Evolutionary conservation across 1,284 basidiomycete genomes (phyloP), one percentile per base, ranked within the genome.

Genomic region (Cutaneotrichosporon mucoides): DNA sequence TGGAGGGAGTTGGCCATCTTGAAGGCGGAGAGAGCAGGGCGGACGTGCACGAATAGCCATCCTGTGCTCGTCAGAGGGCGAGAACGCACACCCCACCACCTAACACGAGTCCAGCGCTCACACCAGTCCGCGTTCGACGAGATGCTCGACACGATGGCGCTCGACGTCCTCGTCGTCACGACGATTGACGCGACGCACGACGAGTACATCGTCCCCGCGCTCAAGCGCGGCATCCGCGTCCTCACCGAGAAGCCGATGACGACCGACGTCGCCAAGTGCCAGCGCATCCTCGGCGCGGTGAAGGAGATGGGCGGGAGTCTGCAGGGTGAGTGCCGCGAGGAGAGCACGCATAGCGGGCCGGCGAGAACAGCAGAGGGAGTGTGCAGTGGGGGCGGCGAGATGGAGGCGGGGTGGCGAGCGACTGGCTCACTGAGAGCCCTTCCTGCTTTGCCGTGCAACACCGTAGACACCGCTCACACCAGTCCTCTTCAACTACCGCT

Each of bases 221-320:
- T 77, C 6, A 62, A 72, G 52, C 56, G 57, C 15, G 73, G 75
- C n/a, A 69, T 77, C 61, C 66, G 67, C 24, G 82, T 84, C 6
- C 64, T 84, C 41, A 82, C 82, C 8, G 83, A 84, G 70, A 84
- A 84, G 68, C 83, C 82, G 0, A 83, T 84, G 82, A 83, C 82
- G 0, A 84, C 82, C 68, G 79, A 82, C 63, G 76, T 81, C 13
- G 80, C 80, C 41, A 84, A 83, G 63, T 82, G 81, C 64, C 76
- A 81, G 41, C 66, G 71, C 6, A 84, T 84, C 55, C 71, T 83
- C 36, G 75, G 81, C 33, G 77, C 82, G 0, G 81, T 82, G 9
- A 67, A 81, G 45, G 71, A 73, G 65, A 71, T 69, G 8, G 68
- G 69, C 50, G 72, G 78, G 12, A 81, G 80, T 1, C 73, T 80